Base-by-base conservation (phyloP, 345 rosid species). In the Eucalyptus dawsonii region DNA sequence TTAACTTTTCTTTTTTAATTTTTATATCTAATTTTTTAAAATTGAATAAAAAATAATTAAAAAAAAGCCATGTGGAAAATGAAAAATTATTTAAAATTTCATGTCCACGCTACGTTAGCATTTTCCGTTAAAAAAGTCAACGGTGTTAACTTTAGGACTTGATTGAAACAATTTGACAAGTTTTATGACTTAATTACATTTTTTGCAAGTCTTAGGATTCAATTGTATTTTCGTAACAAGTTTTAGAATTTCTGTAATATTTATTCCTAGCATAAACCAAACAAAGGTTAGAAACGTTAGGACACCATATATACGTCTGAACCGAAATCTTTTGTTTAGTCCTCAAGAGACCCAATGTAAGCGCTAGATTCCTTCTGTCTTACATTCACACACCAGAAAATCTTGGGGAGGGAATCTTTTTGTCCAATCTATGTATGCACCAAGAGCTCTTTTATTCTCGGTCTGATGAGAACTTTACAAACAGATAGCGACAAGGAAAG, bases 51-150 rank as follows among this genome's bases (percentile, higher is more conserved):
- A 50, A 50, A 50, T 50, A 50, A 50, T 50, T 14, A 14, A 50
- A 50, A 49, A 49, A 50, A 50, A 14, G 16, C 51, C 51, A 50
- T 1, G 3, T 50, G 51, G 3, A 50, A 50, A 50, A 50, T 50
- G 51, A 49, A 49, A 49, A 49, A 12, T 14, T 14, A 14, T 50
- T 50, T 50, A 14, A 50, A 49, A 50, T 14, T 50, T 14, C 51
- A 50, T 2, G 0, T 50, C 6, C 1, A 0, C 16, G 51, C 16
- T 1, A 50, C 1, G 0, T 50, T 0, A 50, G 16, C 3, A 50
- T 50, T 50, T 50, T 50, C 16, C 1, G 3, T 50, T 50, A 50
- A 50, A 50, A 50, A 50, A 50, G 3, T 50, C 0, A 0, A 50
- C 0, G 1, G 6, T 1, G 6, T 50, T 50, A 50, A 50, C 6